Evolutionary conservation across 2,329 filamentous ascomycete species (phyloP).

Genomic region (Epichloe aotearoae): DNA sequence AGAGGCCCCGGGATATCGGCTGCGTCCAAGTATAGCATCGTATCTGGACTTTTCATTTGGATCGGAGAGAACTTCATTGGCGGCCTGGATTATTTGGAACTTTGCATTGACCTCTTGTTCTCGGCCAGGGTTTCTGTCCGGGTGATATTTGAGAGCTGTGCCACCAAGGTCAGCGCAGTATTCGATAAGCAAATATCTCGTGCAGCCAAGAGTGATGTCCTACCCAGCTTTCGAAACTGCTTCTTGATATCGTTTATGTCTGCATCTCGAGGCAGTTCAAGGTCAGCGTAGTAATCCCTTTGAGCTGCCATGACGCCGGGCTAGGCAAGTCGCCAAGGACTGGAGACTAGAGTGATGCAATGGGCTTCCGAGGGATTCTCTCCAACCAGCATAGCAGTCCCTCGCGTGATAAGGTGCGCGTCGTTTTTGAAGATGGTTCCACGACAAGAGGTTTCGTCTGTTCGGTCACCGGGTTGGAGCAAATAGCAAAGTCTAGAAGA

Average conservation of each 20-base stretch:
- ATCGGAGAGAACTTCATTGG: constrained; percentile 59
- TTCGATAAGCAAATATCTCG: background rate
- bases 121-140: constrained; percentile 74
- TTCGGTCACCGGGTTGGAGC: background rate
- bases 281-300: constrained; percentile 74
- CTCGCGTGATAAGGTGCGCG: background rate
- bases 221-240: constrained; percentile 74
- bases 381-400: constrained; percentile 9
- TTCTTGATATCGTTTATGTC: constrained; percentile 68
- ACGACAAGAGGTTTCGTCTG: background rate
- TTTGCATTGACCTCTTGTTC: constrained; percentile 68
- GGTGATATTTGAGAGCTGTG: constrained; percentile 70
- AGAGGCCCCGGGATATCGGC: constrained; percentile 34
- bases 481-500: background rate
- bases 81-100: constrained; percentile 77
- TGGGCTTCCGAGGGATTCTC: background rate
- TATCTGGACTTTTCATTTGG: constrained; percentile 38
- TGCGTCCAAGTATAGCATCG: constrained; percentile 31
- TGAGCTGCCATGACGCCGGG: constrained; percentile 24
- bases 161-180: constrained; percentile 12
- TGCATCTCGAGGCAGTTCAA: constrained; percentile 56
- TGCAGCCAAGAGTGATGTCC: constrained; percentile 7
- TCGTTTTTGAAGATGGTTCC: background rate
- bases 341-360: background rate
- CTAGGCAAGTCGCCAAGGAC: background rate